Percentiles rank a stretch among this genome's conserved stretches.
Conservation (phyloP, 768 basidiomycete species). For the Leccinum aurantiacum region DNA sequence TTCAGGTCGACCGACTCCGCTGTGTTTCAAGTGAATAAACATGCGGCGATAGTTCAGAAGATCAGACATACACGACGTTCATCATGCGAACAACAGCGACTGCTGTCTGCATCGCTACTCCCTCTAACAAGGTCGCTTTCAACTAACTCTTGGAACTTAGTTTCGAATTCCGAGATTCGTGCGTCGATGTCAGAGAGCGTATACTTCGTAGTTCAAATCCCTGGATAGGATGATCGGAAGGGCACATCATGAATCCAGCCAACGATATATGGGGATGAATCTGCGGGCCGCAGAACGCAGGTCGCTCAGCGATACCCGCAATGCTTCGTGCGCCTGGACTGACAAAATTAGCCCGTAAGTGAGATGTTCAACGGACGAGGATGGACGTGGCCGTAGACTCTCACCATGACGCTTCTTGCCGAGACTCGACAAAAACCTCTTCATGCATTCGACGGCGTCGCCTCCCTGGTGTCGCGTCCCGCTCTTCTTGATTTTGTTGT, state of each 20-base stretch:
- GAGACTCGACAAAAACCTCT: too few species aligned
- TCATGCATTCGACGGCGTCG: too few species aligned
- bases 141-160: background rate
- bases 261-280: too few species aligned
- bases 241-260: background rate
- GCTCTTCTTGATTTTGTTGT: too few species aligned
- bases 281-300: conserved; percentile 60
- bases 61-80: background rate
- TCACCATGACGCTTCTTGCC: too few species aligned
- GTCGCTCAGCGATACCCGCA: conserved; percentile 84
- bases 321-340: conserved; percentile 84
- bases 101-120: background rate
- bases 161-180: background rate
- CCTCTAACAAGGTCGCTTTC: background rate
- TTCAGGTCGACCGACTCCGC: background rate
- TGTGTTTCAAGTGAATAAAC: background rate
- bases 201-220: too few species aligned
- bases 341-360: conserved; percentile 1
- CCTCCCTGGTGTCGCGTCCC: too few species aligned
- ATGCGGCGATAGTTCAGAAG: background rate
- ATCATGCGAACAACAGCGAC: background rate
- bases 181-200: background rate
- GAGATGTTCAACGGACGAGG: background rate
- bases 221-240: background rate
- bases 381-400: too few species aligned